A percentile compares a stretch with the other conserved stretches of the same genome.
Conservation (phyloP, 2,329 filamentous ascomycete genomes). For the Drechslerella dactyloides region DNA sequence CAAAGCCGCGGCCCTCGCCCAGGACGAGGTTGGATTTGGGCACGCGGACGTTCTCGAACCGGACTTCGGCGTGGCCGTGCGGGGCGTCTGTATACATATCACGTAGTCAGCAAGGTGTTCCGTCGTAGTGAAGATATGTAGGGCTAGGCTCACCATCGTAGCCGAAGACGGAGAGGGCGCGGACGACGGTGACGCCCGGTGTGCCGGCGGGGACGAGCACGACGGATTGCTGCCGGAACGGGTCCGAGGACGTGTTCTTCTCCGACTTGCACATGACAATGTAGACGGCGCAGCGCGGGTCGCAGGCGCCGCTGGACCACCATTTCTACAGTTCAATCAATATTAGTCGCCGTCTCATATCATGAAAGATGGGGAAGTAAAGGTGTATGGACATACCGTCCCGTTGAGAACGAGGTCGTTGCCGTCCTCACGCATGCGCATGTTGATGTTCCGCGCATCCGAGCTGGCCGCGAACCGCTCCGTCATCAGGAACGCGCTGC, state of each 20-base stretch:
- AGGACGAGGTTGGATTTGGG: slow-evolving; percentile 84
- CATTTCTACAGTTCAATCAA: slow-evolving; percentile 73
- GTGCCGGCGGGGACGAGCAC: slow-evolving; percentile 81
- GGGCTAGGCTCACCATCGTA: slow-evolving; percentile 67
- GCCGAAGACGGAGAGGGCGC: slow-evolving; percentile 92
- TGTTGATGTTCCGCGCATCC: slow-evolving; percentile 90
- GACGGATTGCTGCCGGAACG: slow-evolving; percentile 92
- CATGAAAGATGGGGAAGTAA: slow-evolving; percentile 15
- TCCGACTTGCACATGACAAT: slow-evolving; percentile 87
- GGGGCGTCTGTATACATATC: slow-evolving; percentile 72
- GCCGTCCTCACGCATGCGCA: slow-evolving; percentile 81
- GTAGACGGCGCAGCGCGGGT: slow-evolving; percentile 89
- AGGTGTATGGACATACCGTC: slow-evolving; percentile 65
- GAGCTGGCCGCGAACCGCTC: slow-evolving; percentile 86
- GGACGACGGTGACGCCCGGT: slow-evolving; percentile 86
- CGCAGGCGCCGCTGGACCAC: slow-evolving; percentile 97
- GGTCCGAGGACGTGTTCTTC: slow-evolving; percentile 64
- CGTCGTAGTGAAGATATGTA: slow-evolving; percentile 13
- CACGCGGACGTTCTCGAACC: slow-evolving; percentile 87
- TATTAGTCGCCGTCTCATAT: slow-evolving; percentile 2
- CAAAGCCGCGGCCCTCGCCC: slow-evolving; percentile 91
- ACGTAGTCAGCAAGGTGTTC: not conserved
- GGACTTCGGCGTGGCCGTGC: slow-evolving; percentile 93
- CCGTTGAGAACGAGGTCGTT: slow-evolving; percentile 92
- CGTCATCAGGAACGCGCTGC: slow-evolving; percentile 92